Conservation (phyloP, 306 rosid genomes). For the Castanea sativa region DNA sequence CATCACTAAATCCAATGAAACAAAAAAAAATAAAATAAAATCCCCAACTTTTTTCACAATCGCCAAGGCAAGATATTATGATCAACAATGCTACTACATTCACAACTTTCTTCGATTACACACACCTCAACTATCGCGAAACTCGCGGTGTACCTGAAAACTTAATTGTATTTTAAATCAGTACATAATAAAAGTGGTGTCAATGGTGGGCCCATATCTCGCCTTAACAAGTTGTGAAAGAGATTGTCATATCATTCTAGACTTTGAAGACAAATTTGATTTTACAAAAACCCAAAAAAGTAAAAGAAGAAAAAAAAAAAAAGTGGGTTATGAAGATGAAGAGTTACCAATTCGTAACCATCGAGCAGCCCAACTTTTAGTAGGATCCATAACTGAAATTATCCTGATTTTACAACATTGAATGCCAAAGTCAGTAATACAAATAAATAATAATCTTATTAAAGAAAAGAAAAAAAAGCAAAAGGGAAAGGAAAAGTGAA, state of each 20-base stretch:
- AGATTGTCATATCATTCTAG: neutral
- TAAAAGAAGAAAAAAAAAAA: neutral
- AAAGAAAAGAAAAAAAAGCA: neutral
- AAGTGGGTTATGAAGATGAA: neutral
- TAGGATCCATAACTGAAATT: constrained; percentile 91
- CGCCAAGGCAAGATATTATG: too few relatives aligned
- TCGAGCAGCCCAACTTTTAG: constrained; percentile 90
- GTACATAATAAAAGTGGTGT: too few relatives aligned
- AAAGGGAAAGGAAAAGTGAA: neutral
- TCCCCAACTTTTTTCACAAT: too few relatives aligned
- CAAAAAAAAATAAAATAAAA: too few relatives aligned
- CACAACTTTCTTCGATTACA: too few relatives aligned
- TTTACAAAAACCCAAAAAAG: neutral
- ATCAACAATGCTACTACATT: too few relatives aligned
- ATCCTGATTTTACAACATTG: constrained; percentile 33
- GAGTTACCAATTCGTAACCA: constrained; percentile 85
- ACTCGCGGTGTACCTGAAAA: too few relatives aligned
- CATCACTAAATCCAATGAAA: too few relatives aligned
- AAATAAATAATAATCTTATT: too few relatives aligned
- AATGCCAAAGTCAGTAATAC: neutral
- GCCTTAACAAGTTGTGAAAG: too few relatives aligned
- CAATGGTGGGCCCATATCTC: rapidly evolving
- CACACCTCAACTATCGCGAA: too few relatives aligned
- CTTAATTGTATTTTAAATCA: too few relatives aligned
- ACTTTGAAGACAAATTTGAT: neutral